Base-by-base conservation (phyloP, 306 rosid species). In the Castanopsis chinensis region DNA sequence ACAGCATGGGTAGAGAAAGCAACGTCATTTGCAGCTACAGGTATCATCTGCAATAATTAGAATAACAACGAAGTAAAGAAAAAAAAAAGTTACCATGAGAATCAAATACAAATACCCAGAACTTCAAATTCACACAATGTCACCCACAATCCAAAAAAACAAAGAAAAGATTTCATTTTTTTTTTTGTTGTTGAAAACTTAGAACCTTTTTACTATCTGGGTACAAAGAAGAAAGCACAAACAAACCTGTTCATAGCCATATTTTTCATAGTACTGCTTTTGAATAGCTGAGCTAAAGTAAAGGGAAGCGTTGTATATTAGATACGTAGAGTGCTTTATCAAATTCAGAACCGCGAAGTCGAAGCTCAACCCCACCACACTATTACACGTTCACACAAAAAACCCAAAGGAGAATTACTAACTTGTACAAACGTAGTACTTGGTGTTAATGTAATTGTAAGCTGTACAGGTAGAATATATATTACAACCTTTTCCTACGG, bases 11-110 rank as follows among this genome's bases (percentile, higher is more conserved):
- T 71, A 28, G 97, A 90, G 76, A 90, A 87, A 41, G 97, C 92
- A 51, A 92, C 95, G 77, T 92, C 97, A 64, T 90, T 92, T 45
- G 90, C 91, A 51, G 97, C 97, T 1, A 92, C 93, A 28, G 97
- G 97, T 75, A 90, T 88, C 97, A 90, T 92, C 97, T 92, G 82
- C 80, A 82, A 56, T 28, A 37, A 23, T 20, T 33, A 56, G 51
- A 5, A 37, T 12, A 27, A 51, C 71, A 87, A 71, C 35, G 57
- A 33, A 56, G 35, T 23, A 23, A 49, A 21, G 18, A 7, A 32
- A 33, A 12, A 28, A 5, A 57, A 5, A 17, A 11, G 12, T 59
- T 59, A 13, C 18, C 0, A 59, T 21, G 65, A 59, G 25, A 11
- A 23, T 59, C 18, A 59, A 59, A 21, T 4, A 5, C 17, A 59